Base-by-base conservation (phyloP, 495 filamentous ascomycete genomes). In the Daldinia loculata region DNA sequence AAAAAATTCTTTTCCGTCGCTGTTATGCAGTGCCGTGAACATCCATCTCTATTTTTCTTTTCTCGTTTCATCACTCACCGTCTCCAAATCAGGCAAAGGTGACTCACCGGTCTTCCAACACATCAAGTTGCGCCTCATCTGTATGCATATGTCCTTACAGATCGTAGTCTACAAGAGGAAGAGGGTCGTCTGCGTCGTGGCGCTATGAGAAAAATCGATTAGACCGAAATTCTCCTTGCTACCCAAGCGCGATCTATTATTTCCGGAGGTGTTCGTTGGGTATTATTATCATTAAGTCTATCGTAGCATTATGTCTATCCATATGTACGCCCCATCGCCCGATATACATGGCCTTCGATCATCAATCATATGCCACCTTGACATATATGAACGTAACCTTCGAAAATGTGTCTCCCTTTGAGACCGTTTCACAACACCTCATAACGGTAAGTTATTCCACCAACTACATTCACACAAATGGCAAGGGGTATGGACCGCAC, bases 271-370 rank as follows among this genome's bases (percentile, higher is more conserved):
- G 6, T 32, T 57, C 29, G 12, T 48, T 36, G 45, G 48, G 48
- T 55, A 63, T 52, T 63, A 67, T 67, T 72, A 68, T 61, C 65
- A 68, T 72, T 72, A 72, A 45, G 30, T 68, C 65, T 72, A 71
- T 68, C 56, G 19, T 63, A 56, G 8, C 59, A 53, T 55, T 71
- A 58, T 39, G 50, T 71, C 30, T 36, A 45, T 29, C 36, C 57
- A 56, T 63, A 48, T 6, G 50, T 17, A 45, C 56, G 41, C 55
- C 61, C 19, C 6, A 41, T 61, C 50, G 56, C 39, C 60, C 56
- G 53, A 36, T 36, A 32, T 56, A 36, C 15, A 32, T 56, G 53
- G 27, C 6, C 27, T 12, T 22, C 30, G 4, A 32, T 36, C 17
- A 4, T 36, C n/a, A 56, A 24, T 36, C n/a, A 56, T 56, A 34